Evolutionary conservation across 2,329 filamentous ascomycete genomes (phyloP).

Genomic region (Paecilomyces formosus): DNA sequence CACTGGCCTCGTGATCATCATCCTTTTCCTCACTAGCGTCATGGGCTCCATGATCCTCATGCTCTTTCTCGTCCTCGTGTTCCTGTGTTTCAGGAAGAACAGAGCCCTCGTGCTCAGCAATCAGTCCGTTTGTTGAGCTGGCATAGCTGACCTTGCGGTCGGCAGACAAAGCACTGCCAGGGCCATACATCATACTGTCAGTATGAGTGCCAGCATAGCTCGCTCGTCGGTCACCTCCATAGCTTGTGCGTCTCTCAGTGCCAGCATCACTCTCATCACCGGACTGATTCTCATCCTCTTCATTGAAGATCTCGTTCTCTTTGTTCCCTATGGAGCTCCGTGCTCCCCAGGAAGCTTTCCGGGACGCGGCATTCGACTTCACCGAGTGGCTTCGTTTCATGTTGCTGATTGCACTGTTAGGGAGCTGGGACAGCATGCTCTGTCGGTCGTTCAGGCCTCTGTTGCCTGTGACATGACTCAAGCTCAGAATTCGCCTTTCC

Average conservation of each 20-base stretch:
- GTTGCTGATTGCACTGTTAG: slow-evolving; percentile 42
- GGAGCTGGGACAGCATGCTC: slow-evolving; percentile 17
- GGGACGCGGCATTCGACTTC: slow-evolving; percentile 52
- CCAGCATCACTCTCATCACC: slow-evolving; percentile 43
- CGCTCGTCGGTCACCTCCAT: slow-evolving; percentile 23
- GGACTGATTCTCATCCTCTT: slow-evolving; percentile 51
- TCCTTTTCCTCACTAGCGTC: slow-evolving; percentile 4
- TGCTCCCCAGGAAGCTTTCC: slow-evolving; percentile 65
- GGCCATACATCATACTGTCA: slow-evolving; percentile 34
- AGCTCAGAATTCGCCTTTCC: slow-evolving; percentile 75
- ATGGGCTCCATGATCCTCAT: slow-evolving; percentile 9
- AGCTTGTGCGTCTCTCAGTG: slow-evolving; percentile 39
- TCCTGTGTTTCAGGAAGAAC: slow-evolving; percentile 12
- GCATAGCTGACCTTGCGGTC: slow-evolving; percentile 33
- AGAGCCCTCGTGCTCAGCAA: slow-evolving; percentile 19
- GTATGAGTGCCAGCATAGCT: slow-evolving; percentile 36
- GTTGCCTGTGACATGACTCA: slow-evolving; percentile 83
- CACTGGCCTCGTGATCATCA: slow-evolving; percentile 6
- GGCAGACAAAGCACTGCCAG: slow-evolving; percentile 32
- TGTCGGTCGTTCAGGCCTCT: slow-evolving; percentile 28
- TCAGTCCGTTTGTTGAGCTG: slow-evolving; percentile 29
- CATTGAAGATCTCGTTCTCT: slow-evolving; percentile 57
- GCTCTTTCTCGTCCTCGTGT: slow-evolving; percentile 20
- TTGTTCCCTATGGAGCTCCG: slow-evolving; percentile 43
- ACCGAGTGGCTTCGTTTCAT: slow-evolving; percentile 75